These are phyloP conservation scores for Leccinum arenicola DNA, from an alignment of 768 basidiomycete species.

Conservation along the genomic window DNA sequence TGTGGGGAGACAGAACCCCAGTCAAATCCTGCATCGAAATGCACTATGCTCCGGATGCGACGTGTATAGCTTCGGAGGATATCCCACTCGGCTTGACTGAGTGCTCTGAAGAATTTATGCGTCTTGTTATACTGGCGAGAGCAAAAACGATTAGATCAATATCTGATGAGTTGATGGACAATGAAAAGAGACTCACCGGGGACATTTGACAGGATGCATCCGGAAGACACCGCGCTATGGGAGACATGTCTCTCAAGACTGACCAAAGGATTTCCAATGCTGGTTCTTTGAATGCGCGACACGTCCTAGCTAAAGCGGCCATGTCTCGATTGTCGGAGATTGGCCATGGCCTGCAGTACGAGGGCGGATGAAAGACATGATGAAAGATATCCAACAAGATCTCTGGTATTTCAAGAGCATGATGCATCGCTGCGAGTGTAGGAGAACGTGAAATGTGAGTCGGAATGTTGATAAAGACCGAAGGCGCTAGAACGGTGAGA, in stretches of 20 bases:
- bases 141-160: background rate
- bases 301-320: background rate
- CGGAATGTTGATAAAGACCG: background rate
- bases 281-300: background rate
- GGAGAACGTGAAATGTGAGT: background rate
- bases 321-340: background rate
- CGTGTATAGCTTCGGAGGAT: background rate
- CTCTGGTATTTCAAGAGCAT: background rate
- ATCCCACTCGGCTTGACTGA: background rate
- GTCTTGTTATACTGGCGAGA: background rate
- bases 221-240: background rate
- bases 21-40: background rate
- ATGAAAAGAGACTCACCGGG: background rate
- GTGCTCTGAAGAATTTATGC: background rate
- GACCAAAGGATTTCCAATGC: background rate
- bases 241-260: background rate
- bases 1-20: background rate
- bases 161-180: background rate
- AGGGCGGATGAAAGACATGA: background rate
- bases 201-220: background rate
- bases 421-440: background rate
- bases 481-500: background rate
- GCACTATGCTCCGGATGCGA: background rate
- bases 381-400: background rate
- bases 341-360: background rate